These are phyloP conservation scores for Funneliformis mosseae DNA, from an alignment of 192 early-diverging fungal genomes.

Conservation along the genomic window DNA sequence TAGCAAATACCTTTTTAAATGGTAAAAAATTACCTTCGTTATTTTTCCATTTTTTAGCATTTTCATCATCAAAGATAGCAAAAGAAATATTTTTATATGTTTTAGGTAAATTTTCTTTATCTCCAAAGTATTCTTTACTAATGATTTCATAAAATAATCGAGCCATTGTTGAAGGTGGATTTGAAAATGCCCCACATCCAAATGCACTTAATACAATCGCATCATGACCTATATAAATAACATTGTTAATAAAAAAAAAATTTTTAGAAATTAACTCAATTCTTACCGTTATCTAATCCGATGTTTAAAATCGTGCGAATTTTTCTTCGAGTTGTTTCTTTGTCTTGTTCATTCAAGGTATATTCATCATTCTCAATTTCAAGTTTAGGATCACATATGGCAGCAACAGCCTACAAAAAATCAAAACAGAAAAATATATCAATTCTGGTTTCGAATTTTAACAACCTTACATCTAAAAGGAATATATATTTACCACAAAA, in stretches of 20 bases:
- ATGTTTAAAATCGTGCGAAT: slow-evolving; percentile 49
- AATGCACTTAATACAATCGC: slow-evolving; percentile 49
- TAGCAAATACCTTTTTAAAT: slow-evolving; percentile 16
- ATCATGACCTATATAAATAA: slow-evolving; percentile 39
- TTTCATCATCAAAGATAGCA: slow-evolving; percentile 17
- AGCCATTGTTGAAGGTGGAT: slow-evolving; percentile 43
- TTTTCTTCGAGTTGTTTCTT: slow-evolving; percentile 46
- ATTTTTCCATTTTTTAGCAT: not conserved
- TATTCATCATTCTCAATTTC: slow-evolving; percentile 32
- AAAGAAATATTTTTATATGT: slow-evolving; percentile 21
- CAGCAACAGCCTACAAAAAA: slow-evolving; percentile 42
- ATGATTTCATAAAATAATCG: slow-evolving; percentile 49
- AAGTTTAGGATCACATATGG: slow-evolving; percentile 40
- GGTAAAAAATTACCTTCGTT: slow-evolving; percentile 19
- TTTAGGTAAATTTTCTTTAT: slow-evolving; percentile 18
- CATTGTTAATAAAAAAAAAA: not conserved
- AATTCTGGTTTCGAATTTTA: not conserved
- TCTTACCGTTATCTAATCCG: slow-evolving; percentile 46
- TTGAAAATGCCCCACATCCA: slow-evolving; percentile 46
- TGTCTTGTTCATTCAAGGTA: slow-evolving; percentile 41
- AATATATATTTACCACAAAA: slow-evolving; percentile 39
- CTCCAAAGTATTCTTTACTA: slow-evolving; percentile 42
- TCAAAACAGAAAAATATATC: not conserved
- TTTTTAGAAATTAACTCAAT: not conserved
- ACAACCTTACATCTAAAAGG: not conserved